Evolutionary conservation across 345 rosid genomes (phyloP), one percentile per base, ranked within the genome.

Genomic region (Kandelia obovata): DNA sequence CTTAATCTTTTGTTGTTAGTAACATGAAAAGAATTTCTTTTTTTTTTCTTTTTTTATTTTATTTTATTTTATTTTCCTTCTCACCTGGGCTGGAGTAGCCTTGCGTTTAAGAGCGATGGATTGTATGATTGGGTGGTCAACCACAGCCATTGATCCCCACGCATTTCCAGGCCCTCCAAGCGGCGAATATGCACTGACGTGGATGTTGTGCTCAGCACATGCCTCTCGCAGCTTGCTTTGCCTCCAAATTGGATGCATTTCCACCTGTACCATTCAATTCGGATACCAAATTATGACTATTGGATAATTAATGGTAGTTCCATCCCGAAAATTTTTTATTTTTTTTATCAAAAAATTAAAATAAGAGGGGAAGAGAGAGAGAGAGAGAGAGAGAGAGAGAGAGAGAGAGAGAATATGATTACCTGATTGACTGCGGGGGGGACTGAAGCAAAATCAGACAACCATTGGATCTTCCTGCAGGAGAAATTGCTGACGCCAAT

Each of bases 401-500:
- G 13, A 2, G 3, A 13, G 0, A 2, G 0, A 43, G 3, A 43
- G 0, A 39, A 39, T 9, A 16, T 7, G 5, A 9, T 10, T 64
- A 83, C 88, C 91, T 91, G 98, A 77, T 93, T 93, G 65, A 84
- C 83, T 0, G 87, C 88, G 7, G 98, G 98, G 69, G 80, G 76
- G 0, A 88, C 80, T 5, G 96, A 80, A 34, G 94, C 91, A 68
- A 77, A 80, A 69, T 88, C 89, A 25, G 89, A 73, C 52, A 93
- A 75, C 17, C 65, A 35, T 25, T 56, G 64, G 61, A 89, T 75
- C 80, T 93, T 93, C 56, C 73, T 83, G 81, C 77, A 71, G 16
- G 97, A 93, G 83, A 91, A 93, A 81, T 93, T 93, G 84, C 98
- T 93, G 59, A 91, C 92, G 51, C 98, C 98, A 70, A 93, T 89